phyloP scores from a whole-genome alignment of 257 asterid genomes.

The Fraxinus cuspidata region DNA sequence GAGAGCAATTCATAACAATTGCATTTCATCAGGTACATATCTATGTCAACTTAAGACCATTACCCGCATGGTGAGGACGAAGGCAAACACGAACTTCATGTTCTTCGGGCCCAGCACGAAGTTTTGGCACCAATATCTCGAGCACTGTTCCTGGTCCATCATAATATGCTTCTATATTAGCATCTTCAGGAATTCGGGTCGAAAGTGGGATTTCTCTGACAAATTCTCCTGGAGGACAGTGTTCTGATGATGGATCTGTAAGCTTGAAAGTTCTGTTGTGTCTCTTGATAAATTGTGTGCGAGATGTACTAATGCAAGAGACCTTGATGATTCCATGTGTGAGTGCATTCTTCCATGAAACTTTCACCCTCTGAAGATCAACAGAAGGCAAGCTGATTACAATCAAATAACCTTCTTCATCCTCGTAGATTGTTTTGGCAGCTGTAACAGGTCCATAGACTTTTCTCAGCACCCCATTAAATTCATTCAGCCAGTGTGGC shows the following conservation, averaged over 20 bases:
- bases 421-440: slow-evolving; percentile 72
- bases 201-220: slow-evolving; percentile 48
- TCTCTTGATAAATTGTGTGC: slow-evolving; percentile 44
- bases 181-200: slow-evolving; percentile 53
- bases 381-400: slow-evolving; percentile 62
- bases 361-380: slow-evolving; percentile 67
- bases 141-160: slow-evolving; percentile 42
- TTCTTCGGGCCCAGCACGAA: slow-evolving; percentile 45
- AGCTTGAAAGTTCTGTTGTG: slow-evolving; percentile 51
- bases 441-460: slow-evolving; percentile 71
- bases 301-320: slow-evolving; percentile 40
- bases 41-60: slow-evolving; percentile 47
- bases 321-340: slow-evolving; percentile 48
- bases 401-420: slow-evolving; percentile 65
- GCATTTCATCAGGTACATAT: slow-evolving; percentile 7
- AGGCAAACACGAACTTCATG: slow-evolving; percentile 56
- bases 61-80: slow-evolving; percentile 51
- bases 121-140: slow-evolving; percentile 50
- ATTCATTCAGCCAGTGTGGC: slow-evolving; percentile 62
- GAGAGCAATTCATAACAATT: neutral
- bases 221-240: slow-evolving; percentile 57
- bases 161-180: slow-evolving; percentile 51
- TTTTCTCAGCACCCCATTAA: slow-evolving; percentile 57
- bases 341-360: slow-evolving; percentile 66
- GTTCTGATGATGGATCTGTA: slow-evolving; percentile 42